These are phyloP conservation scores for Xylona heveae DNA, from an alignment of 495 filamentous ascomycete species.

Conservation along the genomic window DNA sequence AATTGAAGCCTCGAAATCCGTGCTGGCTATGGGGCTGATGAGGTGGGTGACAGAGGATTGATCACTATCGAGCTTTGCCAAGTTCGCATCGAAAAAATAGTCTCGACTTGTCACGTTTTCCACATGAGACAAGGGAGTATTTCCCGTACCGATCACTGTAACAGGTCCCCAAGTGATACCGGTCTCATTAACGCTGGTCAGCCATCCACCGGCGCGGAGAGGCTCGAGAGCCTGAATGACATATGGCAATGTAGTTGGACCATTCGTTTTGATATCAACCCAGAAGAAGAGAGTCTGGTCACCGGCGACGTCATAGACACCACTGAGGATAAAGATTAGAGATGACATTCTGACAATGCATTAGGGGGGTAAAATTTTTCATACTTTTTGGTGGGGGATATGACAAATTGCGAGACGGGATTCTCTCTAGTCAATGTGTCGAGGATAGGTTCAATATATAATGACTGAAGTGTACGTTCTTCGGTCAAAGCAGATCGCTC, in stretches of 20 bases:
- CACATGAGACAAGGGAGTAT: not conserved
- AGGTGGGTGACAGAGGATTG: not conserved
- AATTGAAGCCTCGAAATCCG: not conserved
- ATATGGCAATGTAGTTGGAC: conserved; percentile 11
- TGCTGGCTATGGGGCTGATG: not conserved
- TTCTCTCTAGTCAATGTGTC: conserved; percentile 15
- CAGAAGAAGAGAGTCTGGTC: conserved; percentile 20
- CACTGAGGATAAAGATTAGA: conserved; percentile 6
- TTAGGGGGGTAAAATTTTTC: not conserved
- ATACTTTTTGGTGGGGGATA: conserved; percentile 10
- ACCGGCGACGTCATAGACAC: conserved; percentile 16
- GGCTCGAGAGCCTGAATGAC: conserved; percentile 15
- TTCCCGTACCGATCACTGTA: conserved; percentile 18
- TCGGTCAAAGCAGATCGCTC: conserved; percentile 14
- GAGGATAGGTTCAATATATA: conserved; percentile 20
- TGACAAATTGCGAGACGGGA: conserved; percentile 12
- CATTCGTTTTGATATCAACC: conserved; percentile 19
- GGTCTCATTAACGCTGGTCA: conserved; percentile 14
- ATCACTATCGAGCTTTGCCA: not conserved
- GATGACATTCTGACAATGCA: not conserved
- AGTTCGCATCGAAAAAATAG: not conserved
- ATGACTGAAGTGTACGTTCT: conserved; percentile 15
- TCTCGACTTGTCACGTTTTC: not conserved
- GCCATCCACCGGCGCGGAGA: conserved; percentile 10
- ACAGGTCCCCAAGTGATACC: conserved; percentile 11